Evolutionary conservation across 768 basidiomycete species (phyloP).

Genomic region (Obba rivulosa): DNA sequence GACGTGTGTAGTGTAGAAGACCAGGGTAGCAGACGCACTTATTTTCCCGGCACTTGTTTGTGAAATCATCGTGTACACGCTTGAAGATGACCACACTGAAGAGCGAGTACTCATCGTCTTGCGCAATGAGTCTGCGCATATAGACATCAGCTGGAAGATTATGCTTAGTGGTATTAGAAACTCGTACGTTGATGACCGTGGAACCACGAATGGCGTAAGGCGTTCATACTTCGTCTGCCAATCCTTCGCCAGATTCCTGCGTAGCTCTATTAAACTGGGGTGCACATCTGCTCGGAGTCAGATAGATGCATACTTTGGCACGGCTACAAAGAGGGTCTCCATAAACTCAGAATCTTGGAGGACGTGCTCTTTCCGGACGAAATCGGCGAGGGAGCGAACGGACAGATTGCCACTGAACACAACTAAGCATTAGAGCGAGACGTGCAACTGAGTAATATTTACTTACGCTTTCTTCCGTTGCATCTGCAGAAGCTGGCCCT

Average conservation of each 20-base stretch:
- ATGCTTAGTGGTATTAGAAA: neutral
- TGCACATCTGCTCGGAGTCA: slow-evolving; percentile 17
- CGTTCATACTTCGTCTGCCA: slow-evolving; percentile 91
- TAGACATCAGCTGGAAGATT: slow-evolving; percentile 2
- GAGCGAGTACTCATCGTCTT: slow-evolving; percentile 86
- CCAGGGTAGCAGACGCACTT: slow-evolving; percentile 53
- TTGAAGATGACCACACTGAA: slow-evolving; percentile 87
- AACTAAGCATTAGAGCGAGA: neutral
- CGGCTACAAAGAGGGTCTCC: slow-evolving; percentile 88
- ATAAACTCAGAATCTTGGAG: slow-evolving; percentile 90
- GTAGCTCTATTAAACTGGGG: slow-evolving; percentile 7
- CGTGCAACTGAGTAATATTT: slow-evolving; percentile 12
- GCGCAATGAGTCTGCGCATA: slow-evolving; percentile 54
- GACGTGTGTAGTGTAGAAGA: neutral
- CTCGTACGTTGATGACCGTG: slow-evolving; percentile 78
- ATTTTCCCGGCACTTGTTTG: slow-evolving; percentile 91
- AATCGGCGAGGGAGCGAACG: slow-evolving; percentile 76
- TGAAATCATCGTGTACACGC: slow-evolving; percentile 86
- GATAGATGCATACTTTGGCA: slow-evolving; percentile 69
- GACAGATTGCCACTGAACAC: slow-evolving; percentile 85
- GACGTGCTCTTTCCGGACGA: slow-evolving; percentile 79
- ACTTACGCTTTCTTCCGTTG: slow-evolving; percentile 90
- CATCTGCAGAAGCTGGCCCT: slow-evolving; percentile 87
- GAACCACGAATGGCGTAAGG: slow-evolving; percentile 85
- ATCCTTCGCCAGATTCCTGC: slow-evolving; percentile 74